Percentiles rank a stretch among this genome's conserved stretches.
These are phyloP conservation scores for Agaricus sinodeliciosus DNA, from an alignment of 768 basidiomycete species.

Conservation along the genomic window DNA sequence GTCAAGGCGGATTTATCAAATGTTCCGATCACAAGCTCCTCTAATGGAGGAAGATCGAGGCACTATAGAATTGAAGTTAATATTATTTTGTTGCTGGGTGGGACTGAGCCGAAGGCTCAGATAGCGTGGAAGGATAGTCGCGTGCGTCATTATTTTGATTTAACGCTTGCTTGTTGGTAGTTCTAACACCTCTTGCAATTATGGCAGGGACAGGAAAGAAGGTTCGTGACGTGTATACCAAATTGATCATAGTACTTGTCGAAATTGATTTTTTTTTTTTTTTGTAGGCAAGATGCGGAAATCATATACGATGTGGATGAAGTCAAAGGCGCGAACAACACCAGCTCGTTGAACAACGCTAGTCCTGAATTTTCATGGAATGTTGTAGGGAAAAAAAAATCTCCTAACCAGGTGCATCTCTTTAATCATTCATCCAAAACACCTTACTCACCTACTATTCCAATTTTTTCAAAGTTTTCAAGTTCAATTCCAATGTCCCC, in stretches of 20 bases:
- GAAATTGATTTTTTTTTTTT: neutral
- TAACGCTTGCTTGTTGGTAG: too few relatives aligned
- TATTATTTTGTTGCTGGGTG: conserved; percentile 40
- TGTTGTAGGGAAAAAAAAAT: neutral
- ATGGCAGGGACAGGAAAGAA: neutral
- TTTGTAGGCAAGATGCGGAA: neutral
- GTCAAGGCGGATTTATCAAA: conserved; percentile 10
- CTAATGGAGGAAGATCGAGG: neutral
- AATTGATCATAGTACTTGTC: neutral
- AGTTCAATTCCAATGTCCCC: too few relatives aligned
- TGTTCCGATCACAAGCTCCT: neutral
- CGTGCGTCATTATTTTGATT: conserved; percentile 21
- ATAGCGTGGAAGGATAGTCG: conserved; percentile 38
- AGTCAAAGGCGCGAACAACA: too few relatives aligned
- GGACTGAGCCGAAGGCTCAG: conserved; percentile 44
- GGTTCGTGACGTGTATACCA: neutral
- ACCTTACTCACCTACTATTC: too few relatives aligned
- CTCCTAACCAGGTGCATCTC: neutral
- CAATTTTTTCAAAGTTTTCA: too few relatives aligned
- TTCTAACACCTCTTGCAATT: too few relatives aligned
- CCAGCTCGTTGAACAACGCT: too few relatives aligned
- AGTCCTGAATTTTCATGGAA: neutral
- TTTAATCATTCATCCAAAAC: too few relatives aligned
- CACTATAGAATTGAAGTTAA: conserved; percentile 25
- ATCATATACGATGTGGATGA: neutral